phyloP scores from a whole-genome alignment of 2,329 filamentous ascomycete species.

The Aspergillus cejpii region DNA sequence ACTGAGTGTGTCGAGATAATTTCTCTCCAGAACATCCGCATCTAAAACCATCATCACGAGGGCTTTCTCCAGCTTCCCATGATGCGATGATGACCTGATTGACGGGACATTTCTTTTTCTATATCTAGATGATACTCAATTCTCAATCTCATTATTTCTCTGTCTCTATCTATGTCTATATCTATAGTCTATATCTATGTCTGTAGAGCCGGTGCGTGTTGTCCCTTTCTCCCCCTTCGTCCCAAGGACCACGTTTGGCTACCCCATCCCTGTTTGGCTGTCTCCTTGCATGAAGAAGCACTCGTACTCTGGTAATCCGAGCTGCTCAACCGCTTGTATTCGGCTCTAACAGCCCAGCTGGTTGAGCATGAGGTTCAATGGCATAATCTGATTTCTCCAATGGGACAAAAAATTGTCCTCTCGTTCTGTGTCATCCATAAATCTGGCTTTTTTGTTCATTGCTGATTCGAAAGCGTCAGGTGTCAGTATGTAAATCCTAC shows the following conservation, averaged over 20 bases:
- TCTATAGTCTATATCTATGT: not conserved
- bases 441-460: not conserved
- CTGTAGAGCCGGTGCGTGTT: conserved; percentile 2
- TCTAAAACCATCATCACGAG: conserved; percentile 80
- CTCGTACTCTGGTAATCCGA: conserved; percentile 44
- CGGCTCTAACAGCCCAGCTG: conserved; percentile 25
- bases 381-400: conserved; percentile 38
- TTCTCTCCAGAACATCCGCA: conserved; percentile 46
- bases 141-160: too few species aligned
- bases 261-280: not conserved
- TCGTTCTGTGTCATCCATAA: too few species aligned
- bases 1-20: conserved; percentile 65
- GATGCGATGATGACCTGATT: conserved; percentile 45
- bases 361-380: conserved; percentile 41
- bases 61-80: conserved; percentile 37
- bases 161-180: not conserved
- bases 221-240: not conserved
- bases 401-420: not conserved
- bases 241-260: conserved; percentile 1
- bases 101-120: conserved; percentile 33
- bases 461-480: not conserved
- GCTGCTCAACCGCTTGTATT: conserved; percentile 36
- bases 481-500: not conserved
- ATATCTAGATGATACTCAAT: too few species aligned
- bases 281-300: conserved; percentile 32